Conservation (phyloP, 2,329 filamentous ascomycete species). For the Lizonia empirigonia region DNA sequence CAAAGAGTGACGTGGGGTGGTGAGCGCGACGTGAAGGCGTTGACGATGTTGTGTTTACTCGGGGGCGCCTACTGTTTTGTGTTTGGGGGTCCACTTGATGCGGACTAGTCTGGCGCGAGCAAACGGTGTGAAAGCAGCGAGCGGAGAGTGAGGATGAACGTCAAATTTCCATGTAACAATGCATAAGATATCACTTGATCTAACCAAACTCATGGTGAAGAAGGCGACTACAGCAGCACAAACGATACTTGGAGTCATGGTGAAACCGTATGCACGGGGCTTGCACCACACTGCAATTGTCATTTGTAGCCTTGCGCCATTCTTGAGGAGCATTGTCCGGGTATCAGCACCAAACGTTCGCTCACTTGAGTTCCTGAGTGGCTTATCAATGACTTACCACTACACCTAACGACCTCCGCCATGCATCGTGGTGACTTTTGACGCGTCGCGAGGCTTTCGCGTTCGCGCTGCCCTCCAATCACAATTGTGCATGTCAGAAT, state of each 20-base stretch:
- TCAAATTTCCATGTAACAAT: background rate
- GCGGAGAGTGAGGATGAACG: background rate
- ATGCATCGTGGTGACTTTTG: too few species aligned
- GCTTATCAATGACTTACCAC: too few species aligned
- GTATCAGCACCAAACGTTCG: too few species aligned
- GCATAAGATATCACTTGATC: too few species aligned
- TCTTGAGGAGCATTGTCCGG: too few species aligned
- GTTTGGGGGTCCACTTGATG: constrained; percentile 14
- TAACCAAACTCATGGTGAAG: background rate
- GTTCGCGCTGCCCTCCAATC: constrained; percentile 10
- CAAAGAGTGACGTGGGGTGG: constrained; percentile 7
- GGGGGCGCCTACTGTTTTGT: constrained; percentile 15
- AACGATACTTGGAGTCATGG: background rate
- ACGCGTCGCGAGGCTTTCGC: constrained; percentile 10
- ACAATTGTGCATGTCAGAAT: background rate
- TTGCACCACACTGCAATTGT: too few species aligned
- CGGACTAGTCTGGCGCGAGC: constrained; percentile 7
- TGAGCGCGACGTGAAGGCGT: constrained; percentile 6
- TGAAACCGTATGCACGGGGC: background rate
- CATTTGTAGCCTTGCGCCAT: too few species aligned
- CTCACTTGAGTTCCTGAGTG: too few species aligned
- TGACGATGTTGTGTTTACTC: constrained; percentile 16
- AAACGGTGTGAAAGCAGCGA: constrained; percentile 1
- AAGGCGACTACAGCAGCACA: background rate
- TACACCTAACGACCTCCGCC: too few species aligned